These are phyloP conservation scores for Macrocybe gigantea DNA, from an alignment of 768 basidiomycete species.

Conservation along the genomic window DNA sequence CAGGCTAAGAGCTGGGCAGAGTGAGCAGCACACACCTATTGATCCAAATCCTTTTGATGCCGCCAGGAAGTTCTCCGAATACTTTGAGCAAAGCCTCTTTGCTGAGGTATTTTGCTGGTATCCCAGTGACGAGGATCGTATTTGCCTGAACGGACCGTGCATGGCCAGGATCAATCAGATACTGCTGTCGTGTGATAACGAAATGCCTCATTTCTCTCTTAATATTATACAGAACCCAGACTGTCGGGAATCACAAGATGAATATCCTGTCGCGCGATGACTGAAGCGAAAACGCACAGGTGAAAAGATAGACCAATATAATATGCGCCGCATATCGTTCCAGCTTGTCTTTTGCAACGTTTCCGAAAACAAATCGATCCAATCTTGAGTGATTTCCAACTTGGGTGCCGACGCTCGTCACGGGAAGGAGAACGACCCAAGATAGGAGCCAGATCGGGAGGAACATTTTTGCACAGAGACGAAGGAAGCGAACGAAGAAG, in stretches of 20 bases:
- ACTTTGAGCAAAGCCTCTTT: conserved; percentile 59
- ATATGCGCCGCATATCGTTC: conserved; percentile 74
- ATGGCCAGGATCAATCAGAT: conserved; percentile 71
- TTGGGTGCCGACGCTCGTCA: conserved; percentile 51
- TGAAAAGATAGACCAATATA: conserved; percentile 70
- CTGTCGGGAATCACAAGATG: conserved; percentile 25
- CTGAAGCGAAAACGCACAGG: conserved; percentile 44
- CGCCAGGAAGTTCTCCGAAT: conserved; percentile 84
- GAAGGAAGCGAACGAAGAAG: conserved; percentile 85
- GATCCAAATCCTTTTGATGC: conserved; percentile 88
- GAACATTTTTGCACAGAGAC: conserved; percentile 78
- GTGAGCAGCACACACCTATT: conserved; percentile 53
- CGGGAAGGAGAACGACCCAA: conserved; percentile 81
- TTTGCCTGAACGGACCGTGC: conserved; percentile 79
- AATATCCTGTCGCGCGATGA: background rate
- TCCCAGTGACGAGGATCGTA: conserved; percentile 87
- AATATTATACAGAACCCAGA: conserved; percentile 85
- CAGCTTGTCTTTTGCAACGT: conserved; percentile 47
- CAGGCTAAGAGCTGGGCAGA: background rate
- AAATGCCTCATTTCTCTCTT: conserved; percentile 77
- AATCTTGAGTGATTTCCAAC: conserved; percentile 47
- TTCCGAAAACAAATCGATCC: conserved; percentile 77
- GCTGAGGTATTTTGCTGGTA: conserved; percentile 74
- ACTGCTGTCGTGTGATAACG: conserved; percentile 71
- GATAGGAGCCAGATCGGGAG: conserved; percentile 90